These are phyloP conservation scores for Magnolia changhungtana DNA, from an alignment of 164 flowering plant species.

Conservation along the genomic window DNA sequence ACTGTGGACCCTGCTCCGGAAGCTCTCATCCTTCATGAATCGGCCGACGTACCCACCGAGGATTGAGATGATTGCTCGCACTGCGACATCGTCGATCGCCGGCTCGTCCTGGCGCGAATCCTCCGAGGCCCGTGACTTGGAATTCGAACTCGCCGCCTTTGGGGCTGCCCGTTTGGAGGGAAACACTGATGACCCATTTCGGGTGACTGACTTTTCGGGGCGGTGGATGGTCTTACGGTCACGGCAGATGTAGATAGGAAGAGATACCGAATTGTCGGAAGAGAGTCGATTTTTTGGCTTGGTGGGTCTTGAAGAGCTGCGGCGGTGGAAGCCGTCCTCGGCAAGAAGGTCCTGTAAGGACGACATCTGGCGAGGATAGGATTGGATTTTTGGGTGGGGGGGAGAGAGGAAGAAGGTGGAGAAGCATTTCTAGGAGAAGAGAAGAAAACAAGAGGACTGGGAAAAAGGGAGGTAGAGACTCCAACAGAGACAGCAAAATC, in stretches of 20 bases:
- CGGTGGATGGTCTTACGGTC: constrained; percentile 30
- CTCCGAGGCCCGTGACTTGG: constrained; percentile 11
- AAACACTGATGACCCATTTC: constrained; percentile 24
- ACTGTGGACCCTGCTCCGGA: constrained; percentile 30
- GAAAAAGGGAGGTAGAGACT: constrained; percentile 2
- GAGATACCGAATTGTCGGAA: constrained; percentile 24
- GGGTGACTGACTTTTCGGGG: constrained; percentile 12
- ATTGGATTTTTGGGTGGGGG: not conserved
- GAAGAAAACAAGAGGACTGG: constrained; percentile 12
- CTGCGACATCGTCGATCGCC: constrained; percentile 49
- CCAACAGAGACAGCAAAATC: constrained; percentile 9
- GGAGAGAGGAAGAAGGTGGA: constrained; percentile 1
- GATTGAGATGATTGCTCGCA: constrained; percentile 53
- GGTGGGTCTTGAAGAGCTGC: constrained; percentile 7
- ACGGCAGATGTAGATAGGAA: constrained; percentile 52
- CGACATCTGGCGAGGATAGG: constrained; percentile 30
- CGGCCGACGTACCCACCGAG: constrained; percentile 52
- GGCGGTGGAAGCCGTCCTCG: constrained; percentile 41
- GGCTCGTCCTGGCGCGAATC: constrained; percentile 29
- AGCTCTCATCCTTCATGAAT: constrained; percentile 37
- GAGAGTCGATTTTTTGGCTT: constrained; percentile 14
- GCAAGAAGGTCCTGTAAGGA: constrained; percentile 49
- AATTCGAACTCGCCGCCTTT: constrained; percentile 21
- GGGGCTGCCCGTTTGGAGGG: constrained; percentile 26
- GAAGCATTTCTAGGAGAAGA: not conserved